Conservation (phyloP, 352 stramenopile genomes). For the Blastocystis sp. region DNA sequence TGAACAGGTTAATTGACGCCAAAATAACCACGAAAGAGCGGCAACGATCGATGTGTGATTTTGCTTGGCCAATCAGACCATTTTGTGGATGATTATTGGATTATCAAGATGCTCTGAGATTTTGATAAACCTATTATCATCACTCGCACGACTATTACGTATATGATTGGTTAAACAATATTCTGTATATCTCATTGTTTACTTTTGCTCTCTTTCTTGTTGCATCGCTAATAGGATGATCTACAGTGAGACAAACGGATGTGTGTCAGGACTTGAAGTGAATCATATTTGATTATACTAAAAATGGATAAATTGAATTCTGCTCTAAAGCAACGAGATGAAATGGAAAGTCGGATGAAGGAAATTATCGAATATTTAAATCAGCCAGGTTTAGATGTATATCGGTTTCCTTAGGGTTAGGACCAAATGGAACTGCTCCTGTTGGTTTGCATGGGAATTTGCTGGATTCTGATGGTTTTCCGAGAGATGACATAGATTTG, state of each 20-base stretch:
- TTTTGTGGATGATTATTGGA: neutral
- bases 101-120: neutral
- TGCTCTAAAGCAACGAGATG: neutral
- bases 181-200: neutral
- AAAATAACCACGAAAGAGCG: neutral
- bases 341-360: constrained; percentile 46
- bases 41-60: neutral
- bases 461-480: constrained; percentile 17
- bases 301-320: neutral
- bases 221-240: no score
- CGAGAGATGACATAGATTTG: constrained; percentile 26
- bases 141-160: neutral
- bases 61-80: neutral
- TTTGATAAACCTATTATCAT: constrained; percentile 9
- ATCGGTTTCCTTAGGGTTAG: neutral
- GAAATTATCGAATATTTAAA: constrained; percentile 40
- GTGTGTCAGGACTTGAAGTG: no score
- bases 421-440: neutral
- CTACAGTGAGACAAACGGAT: no score
- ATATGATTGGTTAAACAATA: neutral
- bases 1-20: neutral
- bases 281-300: neutral
- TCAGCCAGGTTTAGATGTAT: neutral
- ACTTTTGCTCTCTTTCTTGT: neutral
- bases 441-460: constrained; percentile 29